These are phyloP conservation scores for Boletus patriciae DNA, from an alignment of 768 basidiomycete genomes.

Conservation along the genomic window DNA sequence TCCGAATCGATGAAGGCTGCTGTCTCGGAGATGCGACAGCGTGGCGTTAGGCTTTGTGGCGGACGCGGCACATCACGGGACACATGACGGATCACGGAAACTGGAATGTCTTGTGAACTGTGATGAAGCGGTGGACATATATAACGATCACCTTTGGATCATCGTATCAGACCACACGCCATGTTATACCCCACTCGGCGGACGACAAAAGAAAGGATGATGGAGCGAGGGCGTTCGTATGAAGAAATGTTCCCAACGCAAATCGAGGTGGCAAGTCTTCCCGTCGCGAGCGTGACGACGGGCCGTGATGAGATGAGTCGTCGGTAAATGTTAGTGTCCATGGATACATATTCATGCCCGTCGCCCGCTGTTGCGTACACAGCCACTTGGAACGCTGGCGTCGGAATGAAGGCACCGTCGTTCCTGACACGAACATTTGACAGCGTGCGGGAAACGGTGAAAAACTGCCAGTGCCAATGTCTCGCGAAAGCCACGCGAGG, in stretches of 20 bases:
- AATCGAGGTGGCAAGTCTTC: too few species aligned
- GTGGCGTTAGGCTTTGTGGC: too few species aligned
- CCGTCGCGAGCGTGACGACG: too few species aligned
- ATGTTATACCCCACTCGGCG: background rate
- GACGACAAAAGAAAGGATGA: background rate
- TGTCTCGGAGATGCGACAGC: too few species aligned
- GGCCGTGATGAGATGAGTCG: background rate
- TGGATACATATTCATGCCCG: background rate
- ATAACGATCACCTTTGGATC: background rate
- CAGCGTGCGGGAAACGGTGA: background rate
- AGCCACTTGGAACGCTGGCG: background rate
- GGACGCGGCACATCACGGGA: too few species aligned
- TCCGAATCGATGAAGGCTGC: background rate
- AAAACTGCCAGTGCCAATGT: background rate
- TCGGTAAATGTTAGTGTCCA: background rate
- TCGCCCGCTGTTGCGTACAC: background rate
- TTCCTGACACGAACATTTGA: background rate
- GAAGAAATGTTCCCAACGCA: background rate
- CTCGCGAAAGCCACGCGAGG: background rate
- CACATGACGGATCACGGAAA: too few species aligned
- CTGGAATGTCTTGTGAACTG: too few species aligned
- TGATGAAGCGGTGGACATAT: too few species aligned
- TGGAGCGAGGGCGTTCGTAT: background rate
- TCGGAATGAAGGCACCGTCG: background rate
- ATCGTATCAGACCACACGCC: background rate